Evolutionary conservation across 768 basidiomycete species (phyloP).

Genomic region (Lyophyllum atratum): DNA sequence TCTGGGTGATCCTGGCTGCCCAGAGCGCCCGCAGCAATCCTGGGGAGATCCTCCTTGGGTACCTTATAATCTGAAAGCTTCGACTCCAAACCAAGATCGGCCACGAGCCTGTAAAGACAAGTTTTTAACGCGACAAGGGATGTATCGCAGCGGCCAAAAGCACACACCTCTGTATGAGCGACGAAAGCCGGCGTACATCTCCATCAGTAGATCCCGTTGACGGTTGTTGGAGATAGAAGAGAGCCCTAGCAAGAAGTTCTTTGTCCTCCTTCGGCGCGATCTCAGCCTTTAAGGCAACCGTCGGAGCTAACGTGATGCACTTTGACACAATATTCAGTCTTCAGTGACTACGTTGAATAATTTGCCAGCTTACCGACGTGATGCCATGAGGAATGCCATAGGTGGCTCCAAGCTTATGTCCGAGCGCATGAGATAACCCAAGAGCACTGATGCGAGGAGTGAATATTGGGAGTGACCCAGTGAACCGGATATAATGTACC

Average conservation of each 20-base stretch:
- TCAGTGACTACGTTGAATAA: not conserved
- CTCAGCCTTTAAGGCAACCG: slow-evolving; percentile 60
- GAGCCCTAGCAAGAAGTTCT: slow-evolving; percentile 51
- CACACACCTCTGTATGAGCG: slow-evolving; percentile 56
- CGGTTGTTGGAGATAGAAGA: slow-evolving; percentile 60
- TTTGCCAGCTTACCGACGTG: slow-evolving; percentile 59
- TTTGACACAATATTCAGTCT: slow-evolving; percentile 23
- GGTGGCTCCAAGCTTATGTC: slow-evolving; percentile 70
- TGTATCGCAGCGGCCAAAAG: not conserved
- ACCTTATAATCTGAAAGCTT: slow-evolving; percentile 65
- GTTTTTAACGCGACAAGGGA: not conserved
- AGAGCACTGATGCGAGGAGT: slow-evolving; percentile 43
- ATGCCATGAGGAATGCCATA: slow-evolving; percentile 83
- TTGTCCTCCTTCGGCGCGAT: slow-evolving; percentile 64
- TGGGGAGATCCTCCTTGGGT: slow-evolving; percentile 52
- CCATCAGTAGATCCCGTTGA: slow-evolving; percentile 66
- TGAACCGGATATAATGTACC: slow-evolving; percentile 31
- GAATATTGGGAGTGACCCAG: not conserved
- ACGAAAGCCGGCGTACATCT: slow-evolving; percentile 57
- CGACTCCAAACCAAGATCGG: slow-evolving; percentile 56
- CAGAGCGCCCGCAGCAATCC: slow-evolving; percentile 52
- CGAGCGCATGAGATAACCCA: slow-evolving; percentile 77
- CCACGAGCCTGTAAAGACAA: slow-evolving; percentile 51
- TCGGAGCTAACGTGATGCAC: slow-evolving; percentile 74
- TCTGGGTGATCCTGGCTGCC: slow-evolving; percentile 42